phyloP scores from a whole-genome alignment of 805 yeast species.

The Isabelozyma gotoi region DNA sequence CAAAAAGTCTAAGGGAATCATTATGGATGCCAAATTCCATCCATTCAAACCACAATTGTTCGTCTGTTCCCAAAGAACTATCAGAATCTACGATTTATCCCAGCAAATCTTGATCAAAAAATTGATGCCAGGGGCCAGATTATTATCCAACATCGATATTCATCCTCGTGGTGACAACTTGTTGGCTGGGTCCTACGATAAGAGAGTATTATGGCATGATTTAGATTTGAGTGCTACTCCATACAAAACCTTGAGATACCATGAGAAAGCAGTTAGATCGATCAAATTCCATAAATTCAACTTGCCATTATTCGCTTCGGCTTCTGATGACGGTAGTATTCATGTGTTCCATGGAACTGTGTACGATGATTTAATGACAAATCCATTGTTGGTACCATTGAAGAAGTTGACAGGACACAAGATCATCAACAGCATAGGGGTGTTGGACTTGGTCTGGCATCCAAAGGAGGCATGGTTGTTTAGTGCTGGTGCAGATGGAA shows the following conservation, averaged over 20 bases:
- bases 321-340: conserved; percentile 89
- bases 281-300: conserved; percentile 83
- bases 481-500: conserved; percentile 95
- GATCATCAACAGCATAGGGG: conserved; percentile 77
- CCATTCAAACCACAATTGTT: conserved; percentile 92
- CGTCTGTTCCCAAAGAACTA: conserved; percentile 91
- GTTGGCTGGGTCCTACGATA: conserved; percentile 88
- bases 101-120: conserved; percentile 83
- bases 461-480: conserved; percentile 98
- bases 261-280: conserved; percentile 88
- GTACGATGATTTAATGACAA: conserved; percentile 91
- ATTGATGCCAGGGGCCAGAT: conserved; percentile 91
- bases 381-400: conserved; percentile 93
- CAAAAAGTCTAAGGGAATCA: conserved; percentile 86
- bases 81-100: conserved; percentile 86
- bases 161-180: conserved; percentile 97
- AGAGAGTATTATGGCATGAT: conserved; percentile 97
- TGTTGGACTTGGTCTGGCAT: conserved; percentile 88
- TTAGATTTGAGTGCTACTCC: conserved; percentile 86
- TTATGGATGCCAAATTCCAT: conserved; percentile 95
- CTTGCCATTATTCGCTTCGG: conserved; percentile 89
- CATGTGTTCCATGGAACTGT: conserved; percentile 97
- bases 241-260: conserved; percentile 92
- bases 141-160: conserved; percentile 88
- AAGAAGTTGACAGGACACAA: conserved; percentile 92